Base-by-base conservation (phyloP, 768 basidiomycete genomes). In the Pulveroboletus sp. region DNA sequence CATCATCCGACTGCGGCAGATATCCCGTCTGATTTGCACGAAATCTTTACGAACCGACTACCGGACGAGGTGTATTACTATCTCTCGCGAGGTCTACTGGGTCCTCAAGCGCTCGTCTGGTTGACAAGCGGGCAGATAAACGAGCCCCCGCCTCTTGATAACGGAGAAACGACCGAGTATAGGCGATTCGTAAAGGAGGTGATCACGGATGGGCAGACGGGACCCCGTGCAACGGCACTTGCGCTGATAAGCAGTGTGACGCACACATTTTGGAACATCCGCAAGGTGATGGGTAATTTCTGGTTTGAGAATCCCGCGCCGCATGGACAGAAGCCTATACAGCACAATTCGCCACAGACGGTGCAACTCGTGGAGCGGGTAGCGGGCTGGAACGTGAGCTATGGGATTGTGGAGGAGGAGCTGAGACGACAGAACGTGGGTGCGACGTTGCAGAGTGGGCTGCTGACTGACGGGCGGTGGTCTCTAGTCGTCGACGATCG, bases 1-100 rank as follows among this genome's bases (percentile, higher is more conserved):
- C 81, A 83, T 57, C 82, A 86, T 51, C 81, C 87, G 35, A 91
- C 90, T 0, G 81, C 87, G 0, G 83, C 85, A 23, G 97, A 98
- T 62, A 85, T 98, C 49, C 97, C 97, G 3, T 67, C 71, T 41
- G 95, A 98, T 69, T 72, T 99, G 33, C 90, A 95, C 63, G 93
- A 97, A 45, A 89, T 98, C 52, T 98, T 97, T 72, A 94, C 93
- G 10, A 75, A 90, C 68, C 86, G 93, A 38, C 77, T 99, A 21
- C 95, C 95, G 1, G 97, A 98, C 66, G 94, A 98, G 65, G 78
- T 97, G 50, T 98, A 94, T 72, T 97, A 86, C 69, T 97, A 97
- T 67, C 80, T 98, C 55, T 97, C 93, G 33, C 85, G 93, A 16
- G 95, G 97, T 6, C 78, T 98, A 13, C 66, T 97, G 44, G 84